Conservation (phyloP, 805 yeast species). For the Sugiyamaella lignohabitans region DNA sequence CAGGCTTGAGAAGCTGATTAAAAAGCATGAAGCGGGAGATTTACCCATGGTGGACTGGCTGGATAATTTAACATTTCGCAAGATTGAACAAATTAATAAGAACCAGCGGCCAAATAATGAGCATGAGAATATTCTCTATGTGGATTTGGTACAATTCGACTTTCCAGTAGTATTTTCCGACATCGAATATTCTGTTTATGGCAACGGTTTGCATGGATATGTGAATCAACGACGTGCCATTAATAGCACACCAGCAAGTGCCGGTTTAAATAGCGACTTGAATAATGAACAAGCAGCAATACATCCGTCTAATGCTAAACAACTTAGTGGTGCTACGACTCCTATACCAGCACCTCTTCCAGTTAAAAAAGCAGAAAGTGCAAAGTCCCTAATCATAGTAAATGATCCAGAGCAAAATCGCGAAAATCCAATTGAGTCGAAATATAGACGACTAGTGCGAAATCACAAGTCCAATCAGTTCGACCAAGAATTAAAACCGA, state of each 20-base stretch:
- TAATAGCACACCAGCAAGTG: background rate
- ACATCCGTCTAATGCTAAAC: background rate
- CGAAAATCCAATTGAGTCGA: constrained; percentile 81
- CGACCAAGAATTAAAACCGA: constrained; percentile 84
- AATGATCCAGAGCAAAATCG: constrained; percentile 65
- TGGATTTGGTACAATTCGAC: constrained; percentile 62
- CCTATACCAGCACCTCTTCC: no score
- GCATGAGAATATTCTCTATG: constrained; percentile 35
- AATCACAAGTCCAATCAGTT: constrained; percentile 68
- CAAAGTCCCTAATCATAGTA: constrained; percentile 30
- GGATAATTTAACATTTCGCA: constrained; percentile 56
- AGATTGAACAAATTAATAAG: constrained; percentile 39
- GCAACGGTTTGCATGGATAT: background rate
- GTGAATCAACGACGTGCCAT: background rate
- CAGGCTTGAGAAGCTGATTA: constrained; percentile 46
- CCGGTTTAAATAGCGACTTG: background rate
- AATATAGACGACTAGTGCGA: constrained; percentile 78
- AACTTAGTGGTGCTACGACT: background rate
- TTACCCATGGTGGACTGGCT: constrained; percentile 61
- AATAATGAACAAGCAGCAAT: background rate
- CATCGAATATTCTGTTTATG: constrained; percentile 35
- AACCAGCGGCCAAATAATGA: constrained; percentile 11
- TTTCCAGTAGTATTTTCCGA: constrained; percentile 68
- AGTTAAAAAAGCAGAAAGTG: no score
- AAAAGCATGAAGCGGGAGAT: constrained; percentile 64